phyloP scores from a whole-genome alignment of 257 asterid genomes.

The Cruciata laevipes region DNA sequence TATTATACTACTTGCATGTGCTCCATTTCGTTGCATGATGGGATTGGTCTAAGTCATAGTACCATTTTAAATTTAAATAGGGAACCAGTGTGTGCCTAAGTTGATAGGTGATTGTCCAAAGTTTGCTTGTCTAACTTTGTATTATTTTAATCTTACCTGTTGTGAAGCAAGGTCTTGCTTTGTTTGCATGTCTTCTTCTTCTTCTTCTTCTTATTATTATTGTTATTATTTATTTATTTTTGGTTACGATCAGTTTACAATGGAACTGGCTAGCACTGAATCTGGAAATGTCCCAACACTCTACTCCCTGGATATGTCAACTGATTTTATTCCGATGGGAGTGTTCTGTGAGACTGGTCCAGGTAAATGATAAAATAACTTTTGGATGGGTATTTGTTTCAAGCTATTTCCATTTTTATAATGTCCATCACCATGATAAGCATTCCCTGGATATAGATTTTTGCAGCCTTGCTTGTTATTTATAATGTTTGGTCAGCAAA shows the following conservation, averaged over 20 bases:
- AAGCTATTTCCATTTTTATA: background rate
- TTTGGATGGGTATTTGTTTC: background rate
- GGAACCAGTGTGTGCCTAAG: background rate
- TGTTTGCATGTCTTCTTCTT: slow-evolving; percentile 11
- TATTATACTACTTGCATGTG: background rate
- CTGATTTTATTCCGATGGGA: slow-evolving; percentile 77
- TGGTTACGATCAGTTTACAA: slow-evolving; percentile 54
- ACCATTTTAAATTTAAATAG: background rate
- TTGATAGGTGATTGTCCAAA: background rate
- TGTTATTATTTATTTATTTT: too few species aligned
- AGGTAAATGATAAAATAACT: slow-evolving; percentile 33
- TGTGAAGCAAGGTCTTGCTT: slow-evolving; percentile 11
- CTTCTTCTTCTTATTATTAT: slow-evolving; percentile 19
- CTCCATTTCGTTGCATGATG: background rate
- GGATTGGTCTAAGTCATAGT: background rate
- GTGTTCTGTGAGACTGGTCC: slow-evolving; percentile 75
- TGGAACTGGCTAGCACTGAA: slow-evolving; percentile 67
- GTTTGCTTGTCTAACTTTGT: background rate
- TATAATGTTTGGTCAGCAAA: too few species aligned
- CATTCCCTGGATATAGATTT: background rate
- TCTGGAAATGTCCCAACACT: slow-evolving; percentile 49
- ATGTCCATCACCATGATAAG: background rate
- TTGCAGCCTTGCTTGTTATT: background rate
- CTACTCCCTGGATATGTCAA: slow-evolving; percentile 84
- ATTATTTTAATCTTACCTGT: slow-evolving; percentile 21